Evolutionary conservation across 148 eudicot genomes (phyloP), one percentile per base, ranked within the genome.

Genomic region (Rhododendron mucronatum): DNA sequence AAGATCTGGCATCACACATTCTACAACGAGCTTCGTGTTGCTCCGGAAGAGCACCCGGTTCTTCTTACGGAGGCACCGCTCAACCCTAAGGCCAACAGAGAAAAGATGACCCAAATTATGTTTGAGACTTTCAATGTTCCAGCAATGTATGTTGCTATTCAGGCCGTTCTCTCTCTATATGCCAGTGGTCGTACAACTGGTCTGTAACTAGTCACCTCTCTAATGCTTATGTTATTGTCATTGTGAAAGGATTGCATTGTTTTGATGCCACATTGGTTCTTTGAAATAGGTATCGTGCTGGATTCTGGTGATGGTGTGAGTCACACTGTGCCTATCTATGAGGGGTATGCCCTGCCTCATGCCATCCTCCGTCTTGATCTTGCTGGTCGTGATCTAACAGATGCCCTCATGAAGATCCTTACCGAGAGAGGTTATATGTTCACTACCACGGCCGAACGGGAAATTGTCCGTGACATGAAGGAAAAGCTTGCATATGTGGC

Each of bases 401-500:
- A 86, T 55, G 78, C 88, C 73, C 84, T 88, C 73, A 81, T 88
- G 87, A 88, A 87, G 84, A 87, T 89, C 76, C 87, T 89, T 21
- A 87, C 89, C 9, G 90, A 89, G 59, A 89, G 90, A 77, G 90
- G 89, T 85, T 87, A 89, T 85, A 82, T 85, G 86, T 89, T 89
- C 74, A 89, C 90, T 74, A 89, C 90, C 55, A 84, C 88, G 1
- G 90, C 90, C 35, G 90, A 89, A 67, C 87, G 88, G 83, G 90
- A 89, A 89, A 87, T 87, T 85, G 88, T 85, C 30, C 89, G 89
- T 83, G 89, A 89, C 74, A 81, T 89, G 78, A 89, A 89, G 84
- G 91, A 89, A 80, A 87, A 88, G 67, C 89, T 90, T 85, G 88
- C 89, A 12, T 90, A 89, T 26, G 91, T 89, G 50, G 88, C 91